Evolutionary conservation across 768 basidiomycete genomes (phyloP), one percentile per base, ranked within the genome.

Genomic region (Ramaria rubella): DNA sequence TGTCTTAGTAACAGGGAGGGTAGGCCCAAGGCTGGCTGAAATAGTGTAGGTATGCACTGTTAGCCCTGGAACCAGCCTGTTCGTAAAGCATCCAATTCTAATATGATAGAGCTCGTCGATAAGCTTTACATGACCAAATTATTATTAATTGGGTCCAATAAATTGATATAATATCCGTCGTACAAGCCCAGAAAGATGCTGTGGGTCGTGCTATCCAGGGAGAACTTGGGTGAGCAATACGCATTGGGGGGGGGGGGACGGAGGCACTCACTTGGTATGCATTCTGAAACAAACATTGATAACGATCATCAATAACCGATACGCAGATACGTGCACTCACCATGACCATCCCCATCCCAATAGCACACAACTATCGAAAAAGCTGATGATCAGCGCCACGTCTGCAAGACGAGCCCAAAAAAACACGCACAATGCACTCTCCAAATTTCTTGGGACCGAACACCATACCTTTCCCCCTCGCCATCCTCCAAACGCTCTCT

Each of bases 301-400:
- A 8, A 29, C n/a, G n/a, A n/a, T 46, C 24, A 11, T 27, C 52
- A 55, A 42, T n/a, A 40, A 43, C 49, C 59, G 23, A 27, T 26
- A 4, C 3, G 34, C 8, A 17, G 5, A 15, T 36, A 21, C 30
- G 40, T 58, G 45, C 23, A 71, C 82, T 56, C 59, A 83, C 86
- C 90, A 93, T 87, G 36, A 94, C 88, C 90, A 96, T 90, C 5
- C 84, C 86, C 87, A 94, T 91, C 11, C 86, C 92, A 56, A 87
- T 75, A 2, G 85, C 83, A 7, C 83, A 82, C 45, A 88, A 68
- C 78, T 80, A 44, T 4, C 11, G 12, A 38, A 51, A 49, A 42
- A 42, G 6, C 5, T 14, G 2, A 2, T 12, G 11, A 26, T 48
- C 12, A 26, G 21, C 27, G 2, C 29, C 8, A 15, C 17, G 45